Conservation (phyloP, 805 yeast species). For the Starmerella lactis-condensi region DNA sequence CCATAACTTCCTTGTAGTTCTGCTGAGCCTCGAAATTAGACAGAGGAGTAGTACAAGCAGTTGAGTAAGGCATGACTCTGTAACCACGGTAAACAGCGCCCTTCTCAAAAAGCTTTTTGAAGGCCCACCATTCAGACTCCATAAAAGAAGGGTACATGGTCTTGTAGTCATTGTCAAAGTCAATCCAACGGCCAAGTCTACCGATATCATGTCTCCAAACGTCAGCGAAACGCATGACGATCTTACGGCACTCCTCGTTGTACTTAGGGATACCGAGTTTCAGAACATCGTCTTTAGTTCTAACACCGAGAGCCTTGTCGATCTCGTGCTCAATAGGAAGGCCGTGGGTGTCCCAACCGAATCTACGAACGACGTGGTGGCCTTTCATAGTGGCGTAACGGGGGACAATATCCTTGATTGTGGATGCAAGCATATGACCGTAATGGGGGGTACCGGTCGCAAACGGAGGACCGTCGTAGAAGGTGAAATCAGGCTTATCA, state of each 20-base stretch:
- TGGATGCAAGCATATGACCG: constrained; percentile 92
- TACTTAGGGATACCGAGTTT: constrained; percentile 84
- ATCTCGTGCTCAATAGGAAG: constrained; percentile 96
- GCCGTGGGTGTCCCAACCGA: constrained; percentile 99
- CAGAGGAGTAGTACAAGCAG: constrained; percentile 90
- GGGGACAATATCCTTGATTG: constrained; percentile 92
- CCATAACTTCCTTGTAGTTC: constrained; percentile 90
- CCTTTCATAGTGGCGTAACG: constrained; percentile 98
- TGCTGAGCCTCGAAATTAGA: constrained; percentile 97
- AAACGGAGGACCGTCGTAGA: constrained; percentile 98
- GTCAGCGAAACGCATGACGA: constrained; percentile 90
- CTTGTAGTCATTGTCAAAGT: constrained; percentile 94
- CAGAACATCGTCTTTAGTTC: constrained; percentile 87
- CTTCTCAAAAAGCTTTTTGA: constrained; percentile 70
- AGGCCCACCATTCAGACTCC: constrained; percentile 99
- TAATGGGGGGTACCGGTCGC: constrained; percentile 99
- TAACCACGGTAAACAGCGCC: constrained; percentile 83
- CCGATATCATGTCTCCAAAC: constrained; percentile 91
- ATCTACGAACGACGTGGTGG: constrained; percentile 84
- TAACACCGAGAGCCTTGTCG: constrained; percentile 89
- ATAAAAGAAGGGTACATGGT: constrained; percentile 87
- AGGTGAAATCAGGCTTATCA: constrained; percentile 73
- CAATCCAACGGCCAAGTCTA: constrained; percentile 97
- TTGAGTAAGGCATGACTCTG: constrained; percentile 97
- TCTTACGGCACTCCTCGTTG: constrained; percentile 84